Conservation (phyloP, 2,329 filamentous ascomycete genomes). For the Fusarium sacchari region DNA sequence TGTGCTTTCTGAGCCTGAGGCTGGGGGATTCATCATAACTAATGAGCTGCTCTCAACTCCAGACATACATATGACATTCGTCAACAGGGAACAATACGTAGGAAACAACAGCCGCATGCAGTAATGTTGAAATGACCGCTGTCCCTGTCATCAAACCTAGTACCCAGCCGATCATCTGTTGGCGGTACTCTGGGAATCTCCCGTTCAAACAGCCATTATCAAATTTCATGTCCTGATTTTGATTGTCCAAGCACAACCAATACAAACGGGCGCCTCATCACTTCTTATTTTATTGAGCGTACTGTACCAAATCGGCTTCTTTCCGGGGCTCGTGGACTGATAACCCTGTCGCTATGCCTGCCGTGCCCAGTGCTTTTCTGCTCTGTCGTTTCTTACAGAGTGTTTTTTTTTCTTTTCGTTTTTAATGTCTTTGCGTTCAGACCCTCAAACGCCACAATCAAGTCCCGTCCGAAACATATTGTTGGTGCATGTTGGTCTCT, state of each 20-base stretch:
- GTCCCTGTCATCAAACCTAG: slow-evolving; percentile 4
- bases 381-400: slow-evolving; percentile 10
- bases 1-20: not conserved
- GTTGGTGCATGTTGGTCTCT: slow-evolving; percentile 4
- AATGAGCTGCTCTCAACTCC: not conserved
- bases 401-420: not conserved
- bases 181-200: not conserved
- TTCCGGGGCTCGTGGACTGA: not conserved
- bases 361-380: slow-evolving; percentile 10
- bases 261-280: not conserved
- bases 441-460: slow-evolving; percentile 23
- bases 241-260: not conserved
- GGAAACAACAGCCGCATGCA: not conserved
- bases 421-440: slow-evolving; percentile 14
- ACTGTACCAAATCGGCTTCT: slow-evolving; percentile 13
- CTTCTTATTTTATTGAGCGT: not conserved
- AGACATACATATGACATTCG: slow-evolving; percentile 17
- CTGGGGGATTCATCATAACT: not conserved
- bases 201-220: slow-evolving; percentile 7
- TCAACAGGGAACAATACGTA: slow-evolving; percentile 9
- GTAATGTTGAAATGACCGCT: slow-evolving; percentile 15
- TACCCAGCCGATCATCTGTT: not conserved
- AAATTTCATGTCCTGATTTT: not conserved
- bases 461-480: slow-evolving; percentile 6
- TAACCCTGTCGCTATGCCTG: slow-evolving; percentile 9